Base-by-base conservation (phyloP, 495 filamentous ascomycete genomes). In the Mycothermus thermophilus region DNA sequence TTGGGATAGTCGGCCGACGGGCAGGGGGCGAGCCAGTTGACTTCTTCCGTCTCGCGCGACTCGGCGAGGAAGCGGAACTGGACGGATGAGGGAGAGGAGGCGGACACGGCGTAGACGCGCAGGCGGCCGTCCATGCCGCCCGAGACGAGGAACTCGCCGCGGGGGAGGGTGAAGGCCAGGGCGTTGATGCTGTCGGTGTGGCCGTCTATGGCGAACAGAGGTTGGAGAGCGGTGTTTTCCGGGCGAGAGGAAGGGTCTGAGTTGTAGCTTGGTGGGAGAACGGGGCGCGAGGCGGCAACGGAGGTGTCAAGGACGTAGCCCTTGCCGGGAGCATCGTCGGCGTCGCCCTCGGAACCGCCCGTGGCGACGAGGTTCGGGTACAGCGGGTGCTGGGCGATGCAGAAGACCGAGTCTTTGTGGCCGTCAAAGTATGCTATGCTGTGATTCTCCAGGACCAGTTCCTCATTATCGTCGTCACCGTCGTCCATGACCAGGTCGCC, bases 131-230 rank as follows among this genome's bases (percentile, higher is more conserved):
- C 90, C 32, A 99, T 58, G 8, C 87, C 87, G 3, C 77, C 92
- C 12, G 80, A 83, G 17, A 85, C 64, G n/a, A 86, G 65, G 48
- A 83, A 93, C 40, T 86, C 75, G 27, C 90, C 92, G 34, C 69
- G 64, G 0, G 85, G 85, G 26, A 82, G 66, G 1, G 83, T 92
- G 48, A 93, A 99, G 1, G 73, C 58, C 0, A 94, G 70, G 1
- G 83, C 75, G 53, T 86, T 90, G 40, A 99, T 75, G 26, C 79
- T 87, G 55, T 96, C 92, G 25, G 75, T 83, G 59, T 99, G 92
- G 14, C 85, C 87, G 9, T 81, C 72, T 32, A 96, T 63, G 43
- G 75, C 76, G 43, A 71, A 73, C 9, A 90, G 33, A 2, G 75
- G 60, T 30, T 69, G 48, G 24, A 88, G 57, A 31, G 73, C 67